These are phyloP conservation scores for Talaromyces sp. DNA, from an alignment of 2,329 filamentous ascomycete genomes.

Conservation along the genomic window DNA sequence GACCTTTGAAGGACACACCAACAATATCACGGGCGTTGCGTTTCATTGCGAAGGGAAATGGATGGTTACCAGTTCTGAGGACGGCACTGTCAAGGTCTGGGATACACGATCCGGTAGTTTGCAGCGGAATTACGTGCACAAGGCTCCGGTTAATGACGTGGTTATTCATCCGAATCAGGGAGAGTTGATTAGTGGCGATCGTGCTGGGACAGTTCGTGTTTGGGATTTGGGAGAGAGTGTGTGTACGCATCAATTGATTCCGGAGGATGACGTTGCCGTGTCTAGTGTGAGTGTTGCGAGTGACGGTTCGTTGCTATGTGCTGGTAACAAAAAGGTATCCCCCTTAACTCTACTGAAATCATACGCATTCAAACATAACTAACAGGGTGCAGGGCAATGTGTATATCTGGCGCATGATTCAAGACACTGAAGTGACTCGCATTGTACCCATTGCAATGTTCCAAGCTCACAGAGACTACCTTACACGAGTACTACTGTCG, in stretches of 20 bases:
- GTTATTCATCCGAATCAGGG: slow-evolving; percentile 99
- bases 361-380: background rate
- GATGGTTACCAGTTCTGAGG: slow-evolving; percentile 98
- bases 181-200: slow-evolving; percentile 94
- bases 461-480: slow-evolving; percentile 84
- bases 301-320: slow-evolving; percentile 86
- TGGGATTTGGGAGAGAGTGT: slow-evolving; percentile 98
- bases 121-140: slow-evolving; percentile 89
- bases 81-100: slow-evolving; percentile 96
- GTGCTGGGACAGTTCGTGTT: slow-evolving; percentile 83
- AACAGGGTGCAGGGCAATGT: slow-evolving; percentile 69
- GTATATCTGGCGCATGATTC: slow-evolving; percentile 92
- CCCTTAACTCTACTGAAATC: background rate
- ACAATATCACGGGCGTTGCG: slow-evolving; percentile 91
- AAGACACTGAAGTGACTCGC: slow-evolving; percentile 73
- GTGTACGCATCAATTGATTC: slow-evolving; percentile 92
- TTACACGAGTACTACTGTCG: slow-evolving; percentile 84
- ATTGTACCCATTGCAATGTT: slow-evolving; percentile 85
- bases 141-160: slow-evolving; percentile 87
- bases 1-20: slow-evolving; percentile 92
- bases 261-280: slow-evolving; percentile 90
- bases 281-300: slow-evolving; percentile 93
- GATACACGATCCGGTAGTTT: slow-evolving; percentile 80
- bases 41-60: slow-evolving; percentile 99
- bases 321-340: slow-evolving; percentile 78